Percentiles rank a stretch among this genome's conserved stretches.
Conservation (phyloP, 164 flowering plant genomes). For the Sedum album region DNA sequence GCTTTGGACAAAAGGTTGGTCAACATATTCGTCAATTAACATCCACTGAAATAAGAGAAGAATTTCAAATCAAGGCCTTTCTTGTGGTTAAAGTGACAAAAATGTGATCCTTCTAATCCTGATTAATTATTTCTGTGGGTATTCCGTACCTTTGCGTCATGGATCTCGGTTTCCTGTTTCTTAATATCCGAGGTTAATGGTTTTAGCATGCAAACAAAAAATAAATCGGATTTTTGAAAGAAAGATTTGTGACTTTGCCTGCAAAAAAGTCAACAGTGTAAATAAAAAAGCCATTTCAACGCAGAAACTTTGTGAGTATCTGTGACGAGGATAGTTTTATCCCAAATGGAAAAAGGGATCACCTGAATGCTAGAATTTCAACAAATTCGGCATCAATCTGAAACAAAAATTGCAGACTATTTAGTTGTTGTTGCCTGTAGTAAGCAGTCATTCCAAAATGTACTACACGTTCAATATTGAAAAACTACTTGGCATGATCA, state of each 20-base stretch:
- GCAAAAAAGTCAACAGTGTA: background rate
- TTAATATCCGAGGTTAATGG: constrained; percentile 51
- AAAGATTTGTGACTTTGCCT: constrained; percentile 2
- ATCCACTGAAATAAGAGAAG: constrained; percentile 41
- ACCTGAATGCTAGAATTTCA: constrained; percentile 80
- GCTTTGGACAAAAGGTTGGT: constrained; percentile 29
- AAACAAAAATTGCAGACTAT: background rate
- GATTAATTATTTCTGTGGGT: background rate
- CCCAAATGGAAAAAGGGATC: background rate
- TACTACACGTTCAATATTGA: background rate
- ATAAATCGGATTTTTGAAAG: constrained; percentile 55
- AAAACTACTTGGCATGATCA: background rate
- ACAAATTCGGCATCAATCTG: constrained; percentile 75
- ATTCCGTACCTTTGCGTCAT: constrained; percentile 49
- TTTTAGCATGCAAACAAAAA: constrained; percentile 61
- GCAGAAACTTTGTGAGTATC: background rate
- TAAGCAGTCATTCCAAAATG: background rate
- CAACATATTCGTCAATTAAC: constrained; percentile 36
- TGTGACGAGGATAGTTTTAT: background rate
- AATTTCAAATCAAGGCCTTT: background rate
- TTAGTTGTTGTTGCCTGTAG: background rate
- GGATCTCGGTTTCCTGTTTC: constrained; percentile 57
- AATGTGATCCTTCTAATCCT: background rate
- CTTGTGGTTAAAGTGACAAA: background rate
- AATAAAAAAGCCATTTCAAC: background rate